These are phyloP conservation scores for Ganoderma resinaceum DNA, from an alignment of 1,284 basidiomycete species.

Conservation along the genomic window DNA sequence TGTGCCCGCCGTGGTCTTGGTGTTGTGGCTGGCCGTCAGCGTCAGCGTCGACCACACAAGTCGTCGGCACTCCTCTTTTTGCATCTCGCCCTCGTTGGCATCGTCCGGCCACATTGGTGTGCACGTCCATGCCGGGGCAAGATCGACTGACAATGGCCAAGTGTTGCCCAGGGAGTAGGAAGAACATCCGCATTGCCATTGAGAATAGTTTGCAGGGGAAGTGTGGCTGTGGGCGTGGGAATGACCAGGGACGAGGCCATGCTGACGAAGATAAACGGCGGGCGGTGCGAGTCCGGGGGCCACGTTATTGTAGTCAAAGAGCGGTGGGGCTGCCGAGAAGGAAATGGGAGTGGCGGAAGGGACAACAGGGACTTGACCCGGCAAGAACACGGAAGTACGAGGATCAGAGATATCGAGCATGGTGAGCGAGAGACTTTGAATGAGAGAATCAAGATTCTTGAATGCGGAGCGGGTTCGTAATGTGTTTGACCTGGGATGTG, in stretches of 20 bases:
- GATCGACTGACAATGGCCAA: constrained; percentile 55
- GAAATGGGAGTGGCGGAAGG: constrained; percentile 29
- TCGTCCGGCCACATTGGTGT: constrained; percentile 68
- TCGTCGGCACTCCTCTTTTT: constrained; percentile 74
- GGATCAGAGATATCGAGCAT: constrained; percentile 51
- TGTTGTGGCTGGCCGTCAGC: constrained; percentile 66
- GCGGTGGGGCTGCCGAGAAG: neutral
- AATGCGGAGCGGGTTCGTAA: constrained; percentile 62
- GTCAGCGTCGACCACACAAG: constrained; percentile 74
- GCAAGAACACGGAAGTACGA: constrained; percentile 50
- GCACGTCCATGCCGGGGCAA: constrained; percentile 67
- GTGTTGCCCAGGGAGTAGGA: constrained; percentile 58
- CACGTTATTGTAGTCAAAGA: neutral
- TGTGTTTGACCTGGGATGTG: constrained; percentile 63
- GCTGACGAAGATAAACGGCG: neutral
- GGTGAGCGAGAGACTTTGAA: constrained; percentile 64
- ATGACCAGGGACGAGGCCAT: constrained; percentile 10
- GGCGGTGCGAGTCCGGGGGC: neutral
- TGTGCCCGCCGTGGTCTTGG: constrained; percentile 60
- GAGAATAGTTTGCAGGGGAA: neutral
- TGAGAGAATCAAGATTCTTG: constrained; percentile 68
- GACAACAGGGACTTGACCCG: constrained; percentile 25
- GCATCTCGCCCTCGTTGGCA: constrained; percentile 68
- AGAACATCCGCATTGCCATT: constrained; percentile 55
- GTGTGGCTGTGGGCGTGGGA: neutral